These are phyloP conservation scores for Beauveria bassiana DNA, from an alignment of 2,329 filamentous ascomycete genomes.

Conservation along the genomic window DNA sequence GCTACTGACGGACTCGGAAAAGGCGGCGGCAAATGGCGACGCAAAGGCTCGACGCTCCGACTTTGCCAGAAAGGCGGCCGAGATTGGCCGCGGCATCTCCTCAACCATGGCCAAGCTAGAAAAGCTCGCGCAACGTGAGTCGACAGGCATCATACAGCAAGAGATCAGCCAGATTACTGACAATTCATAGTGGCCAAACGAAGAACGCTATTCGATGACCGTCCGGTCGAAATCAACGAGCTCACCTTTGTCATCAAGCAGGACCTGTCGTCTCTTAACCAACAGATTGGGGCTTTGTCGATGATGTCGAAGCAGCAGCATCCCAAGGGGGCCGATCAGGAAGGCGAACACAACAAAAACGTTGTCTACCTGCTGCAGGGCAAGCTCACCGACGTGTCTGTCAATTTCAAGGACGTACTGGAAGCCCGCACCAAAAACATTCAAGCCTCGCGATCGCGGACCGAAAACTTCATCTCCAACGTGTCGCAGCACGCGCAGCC, in stretches of 20 bases:
- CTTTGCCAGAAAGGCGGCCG: slow-evolving; percentile 84
- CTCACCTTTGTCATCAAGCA: slow-evolving; percentile 98
- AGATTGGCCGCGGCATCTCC: slow-evolving; percentile 86
- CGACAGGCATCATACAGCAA: neutral
- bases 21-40: slow-evolving; percentile 50
- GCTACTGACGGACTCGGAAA: slow-evolving; percentile 67
- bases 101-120: slow-evolving; percentile 93
- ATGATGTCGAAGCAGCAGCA: slow-evolving; percentile 69
- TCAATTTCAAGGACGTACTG: slow-evolving; percentile 94
- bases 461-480: slow-evolving; percentile 92
- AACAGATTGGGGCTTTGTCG: slow-evolving; percentile 81
- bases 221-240: slow-evolving; percentile 93
- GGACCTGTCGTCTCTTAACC: slow-evolving; percentile 75
- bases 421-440: slow-evolving; percentile 98
- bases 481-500: slow-evolving; percentile 70
- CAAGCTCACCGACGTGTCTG: slow-evolving; percentile 84
- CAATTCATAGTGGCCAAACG: slow-evolving; percentile 67
- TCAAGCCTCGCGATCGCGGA: slow-evolving; percentile 82
- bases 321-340: slow-evolving; percentile 59
- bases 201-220: slow-evolving; percentile 94
- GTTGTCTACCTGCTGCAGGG: slow-evolving; percentile 88
- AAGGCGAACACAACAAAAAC: slow-evolving; percentile 97
- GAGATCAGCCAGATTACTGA: slow-evolving; percentile 1
- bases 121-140: slow-evolving; percentile 74
- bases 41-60: slow-evolving; percentile 64